Evolutionary conservation across 257 asterid species (phyloP).

Genomic region (Primulina huaijiensis): DNA sequence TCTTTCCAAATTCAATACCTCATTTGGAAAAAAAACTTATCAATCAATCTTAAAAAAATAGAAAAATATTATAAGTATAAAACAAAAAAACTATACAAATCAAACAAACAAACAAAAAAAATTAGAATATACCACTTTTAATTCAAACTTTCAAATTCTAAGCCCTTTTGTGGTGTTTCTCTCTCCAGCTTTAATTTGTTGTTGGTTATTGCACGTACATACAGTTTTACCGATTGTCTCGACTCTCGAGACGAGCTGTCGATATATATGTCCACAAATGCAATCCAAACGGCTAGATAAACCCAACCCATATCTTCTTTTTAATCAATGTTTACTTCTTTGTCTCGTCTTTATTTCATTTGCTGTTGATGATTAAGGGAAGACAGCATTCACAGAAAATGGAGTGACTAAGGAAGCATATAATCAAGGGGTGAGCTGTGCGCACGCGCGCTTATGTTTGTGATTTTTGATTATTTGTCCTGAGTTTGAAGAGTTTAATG

Average conservation of each 20-base stretch:
- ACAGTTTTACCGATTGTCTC: constrained; percentile 37
- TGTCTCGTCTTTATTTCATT: not conserved
- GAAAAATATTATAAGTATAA: no score
- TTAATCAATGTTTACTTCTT: not conserved
- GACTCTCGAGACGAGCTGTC: constrained; percentile 37
- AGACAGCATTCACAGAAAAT: not conserved
- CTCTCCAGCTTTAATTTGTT: not conserved
- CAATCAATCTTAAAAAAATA: no score
- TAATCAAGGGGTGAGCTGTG: not conserved
- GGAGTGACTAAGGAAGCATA: not conserved
- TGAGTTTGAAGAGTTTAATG: not conserved
- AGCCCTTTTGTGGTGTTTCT: not conserved
- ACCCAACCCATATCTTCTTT: constrained; percentile 17
- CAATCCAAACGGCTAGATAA: constrained; percentile 27
- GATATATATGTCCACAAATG: constrained; percentile 33
- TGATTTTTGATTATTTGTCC: no score
- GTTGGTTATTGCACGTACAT: constrained; percentile 16
- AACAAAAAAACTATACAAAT: no score
- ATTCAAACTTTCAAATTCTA: not conserved
- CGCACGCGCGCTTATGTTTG: no score
- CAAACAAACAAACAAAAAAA: no score
- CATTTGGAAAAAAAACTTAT: no score
- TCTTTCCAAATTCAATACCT: no score
- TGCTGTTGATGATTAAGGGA: constrained; percentile 1
- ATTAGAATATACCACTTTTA: not conserved